Conservation (phyloP, 2,329 filamentous ascomycete species). For the Xylariaceae sp. region DNA sequence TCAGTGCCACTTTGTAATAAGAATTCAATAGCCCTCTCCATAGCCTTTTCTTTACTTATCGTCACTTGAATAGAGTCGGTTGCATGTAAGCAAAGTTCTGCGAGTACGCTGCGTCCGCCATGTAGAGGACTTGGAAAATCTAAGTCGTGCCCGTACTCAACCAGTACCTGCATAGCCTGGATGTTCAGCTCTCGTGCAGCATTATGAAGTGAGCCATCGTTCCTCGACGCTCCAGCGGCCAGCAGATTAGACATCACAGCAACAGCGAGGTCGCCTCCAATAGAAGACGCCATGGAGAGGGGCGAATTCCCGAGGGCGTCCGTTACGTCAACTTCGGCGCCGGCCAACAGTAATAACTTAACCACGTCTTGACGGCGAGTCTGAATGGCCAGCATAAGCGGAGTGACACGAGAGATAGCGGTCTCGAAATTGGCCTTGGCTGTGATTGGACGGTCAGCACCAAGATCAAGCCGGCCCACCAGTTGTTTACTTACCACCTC, state of each 20-base stretch:
- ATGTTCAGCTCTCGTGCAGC: constrained; percentile 66
- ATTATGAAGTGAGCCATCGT: constrained; percentile 73
- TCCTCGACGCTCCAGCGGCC: constrained; percentile 60
- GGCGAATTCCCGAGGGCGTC: constrained; percentile 65
- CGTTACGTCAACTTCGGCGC: constrained; percentile 64
- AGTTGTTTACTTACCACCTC: constrained; percentile 42
- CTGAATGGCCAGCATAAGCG: constrained; percentile 66
- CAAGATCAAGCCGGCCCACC: not conserved
- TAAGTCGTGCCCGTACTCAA: constrained; percentile 66
- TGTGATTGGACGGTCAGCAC: constrained; percentile 25
- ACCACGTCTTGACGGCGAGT: constrained; percentile 63
- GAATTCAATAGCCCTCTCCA: constrained; percentile 63
- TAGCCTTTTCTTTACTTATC: constrained; percentile 56
- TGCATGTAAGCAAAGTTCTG: constrained; percentile 66
- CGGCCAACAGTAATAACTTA: constrained; percentile 61
- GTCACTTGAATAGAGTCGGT: constrained; percentile 54
- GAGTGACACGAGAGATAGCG: constrained; percentile 58
- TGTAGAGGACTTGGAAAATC: constrained; percentile 71
- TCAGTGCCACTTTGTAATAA: constrained; percentile 65
- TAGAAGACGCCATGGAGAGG: constrained; percentile 63
- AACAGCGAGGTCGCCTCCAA: constrained; percentile 60
- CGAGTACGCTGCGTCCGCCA: constrained; percentile 67
- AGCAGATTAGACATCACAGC: constrained; percentile 62
- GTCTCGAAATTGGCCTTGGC: constrained; percentile 66
- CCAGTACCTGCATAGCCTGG: constrained; percentile 60